Base-by-base conservation (phyloP, 495 filamentous ascomycete species). In the Arthonia radiata region DNA sequence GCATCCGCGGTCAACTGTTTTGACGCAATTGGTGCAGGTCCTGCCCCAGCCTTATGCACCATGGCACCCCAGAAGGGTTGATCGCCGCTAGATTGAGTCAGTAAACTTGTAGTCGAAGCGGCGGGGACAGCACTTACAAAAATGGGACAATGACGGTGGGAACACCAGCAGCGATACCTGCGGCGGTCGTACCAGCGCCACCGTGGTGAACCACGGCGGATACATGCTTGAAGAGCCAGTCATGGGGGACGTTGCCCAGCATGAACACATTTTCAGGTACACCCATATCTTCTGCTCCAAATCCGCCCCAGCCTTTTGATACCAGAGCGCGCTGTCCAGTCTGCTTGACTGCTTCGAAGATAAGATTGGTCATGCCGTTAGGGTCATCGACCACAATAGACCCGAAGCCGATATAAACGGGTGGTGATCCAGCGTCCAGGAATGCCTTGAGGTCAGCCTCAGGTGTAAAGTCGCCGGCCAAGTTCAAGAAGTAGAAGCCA, bases 11-110 rank as follows among this genome's bases (percentile, higher is more conserved):
- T 77, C 13, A 89, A 49, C 13, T 62, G 53, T 36, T 69, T 73
- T 42, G 67, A 59, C 0, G 72, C 69, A 31, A 81, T 72, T 0
- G 77, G 75, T 0, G 43, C 35, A 0, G 75, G 75, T 3, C 77
- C 77, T 1, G 75, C 77, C 4, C 71, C 70, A 11, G 73, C 66
- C 24, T 47, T 53, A 2, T 67, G 65, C 13, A 83, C 61, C 57
- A 83, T 75, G 1, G 59, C 49, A 11, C 76, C 77, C 77, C 77
- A 83, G 33, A 81, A 83, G 1, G 71, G 68, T 39, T 83, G 75
- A 38, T n/a, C n/a, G n/a, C n/a, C n/a, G n/a, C n/a, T n/a, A n/a
- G 4, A 27, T 27, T 39, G 36, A 17, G 5, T 16, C 16, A 17
- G 10, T 14, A 17, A 17, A 16, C 27, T n/a, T n/a, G n/a, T n/a